Base-by-base conservation (phyloP, 2,329 filamentous ascomycete genomes). In the Colletotrichum tofieldiae region DNA sequence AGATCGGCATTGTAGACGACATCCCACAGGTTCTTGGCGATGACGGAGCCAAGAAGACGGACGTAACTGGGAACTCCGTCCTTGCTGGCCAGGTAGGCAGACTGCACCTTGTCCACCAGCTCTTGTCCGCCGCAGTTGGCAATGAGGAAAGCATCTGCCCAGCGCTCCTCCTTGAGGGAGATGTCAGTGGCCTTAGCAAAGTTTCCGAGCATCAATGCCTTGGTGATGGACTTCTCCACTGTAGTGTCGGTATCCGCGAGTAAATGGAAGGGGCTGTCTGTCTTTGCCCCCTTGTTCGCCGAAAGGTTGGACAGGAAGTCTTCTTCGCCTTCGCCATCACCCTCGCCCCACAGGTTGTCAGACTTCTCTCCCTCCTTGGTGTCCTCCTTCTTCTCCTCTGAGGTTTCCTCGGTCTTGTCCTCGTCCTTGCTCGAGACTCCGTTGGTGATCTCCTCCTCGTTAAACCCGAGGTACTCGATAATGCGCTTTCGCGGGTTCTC, bases 11-110 rank as follows among this genome's bases (percentile, higher is more conserved):
- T 99, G 84, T 98, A 94, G 9, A 98, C 96, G 56, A 98, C 90
- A 83, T 99, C 96, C 96, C 96, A 98, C 1, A 99, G 88, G 79
- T 99, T 98, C 87, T 98, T 98, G 74, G 93, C 92, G 69, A 98
- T 95, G 63, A 99, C 94, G 7, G 96, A 98, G 63, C 94, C 93
- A 66, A 99, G 88, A 11, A 99, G 88, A 54, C 97, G 93, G 68
- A 98, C 86, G 79, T 99, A 99, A 83, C 96, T 98, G 1, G 97
- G 96, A 37, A 93, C 92, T 71, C 92, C 92, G 9, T 90, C 88
- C 82, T 95, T 94, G 78, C 93, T 93, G 69, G 94, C 93, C 75
- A 99, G 91, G 80, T 99, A 99, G 16, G 95, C 92, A 73, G 93
- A 89, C 82, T 98, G 96, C 6, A 96, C 96, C 85, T 97, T 98